phyloP scores from a whole-genome alignment of 1,284 basidiomycete species.

The Thelephora terrestris region DNA sequence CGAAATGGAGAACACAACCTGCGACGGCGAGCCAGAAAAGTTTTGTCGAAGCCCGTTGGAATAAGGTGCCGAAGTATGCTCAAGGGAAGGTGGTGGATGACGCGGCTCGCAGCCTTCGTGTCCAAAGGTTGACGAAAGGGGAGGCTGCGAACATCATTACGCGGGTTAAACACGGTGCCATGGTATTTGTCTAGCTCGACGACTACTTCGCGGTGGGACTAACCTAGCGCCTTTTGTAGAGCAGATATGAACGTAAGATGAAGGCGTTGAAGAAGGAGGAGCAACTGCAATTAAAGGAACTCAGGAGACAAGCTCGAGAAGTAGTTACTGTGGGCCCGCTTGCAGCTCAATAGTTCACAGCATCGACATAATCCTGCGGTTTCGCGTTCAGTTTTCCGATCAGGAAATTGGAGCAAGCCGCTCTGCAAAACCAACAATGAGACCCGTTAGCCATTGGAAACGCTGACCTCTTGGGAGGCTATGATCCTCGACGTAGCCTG shows the following conservation, averaged over 20 bases:
- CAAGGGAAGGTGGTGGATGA: slow-evolving; percentile 11
- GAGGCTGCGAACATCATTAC: slow-evolving; percentile 72
- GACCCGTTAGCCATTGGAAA: no score
- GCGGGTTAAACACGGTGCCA: slow-evolving; percentile 67
- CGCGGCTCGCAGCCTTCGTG: slow-evolving; percentile 6
- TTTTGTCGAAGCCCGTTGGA: slow-evolving; percentile 52
- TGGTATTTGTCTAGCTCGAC: slow-evolving; percentile 29
- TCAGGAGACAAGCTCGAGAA: slow-evolving; percentile 37
- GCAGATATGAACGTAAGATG: slow-evolving; percentile 42
- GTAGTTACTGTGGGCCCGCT: slow-evolving; percentile 53
- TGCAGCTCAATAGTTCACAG: background rate
- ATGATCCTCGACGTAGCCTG: no score
- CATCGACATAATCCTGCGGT: no score
- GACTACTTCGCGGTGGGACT: background rate
- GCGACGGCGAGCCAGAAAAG: slow-evolving; percentile 59
- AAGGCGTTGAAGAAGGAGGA: slow-evolving; percentile 30
- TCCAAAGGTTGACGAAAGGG: slow-evolving; percentile 52
- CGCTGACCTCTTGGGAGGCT: no score
- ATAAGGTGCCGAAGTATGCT: slow-evolving; percentile 23
- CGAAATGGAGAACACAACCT: slow-evolving; percentile 62
- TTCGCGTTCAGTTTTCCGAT: no score
- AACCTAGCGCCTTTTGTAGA: background rate
- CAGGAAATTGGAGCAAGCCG: no score
- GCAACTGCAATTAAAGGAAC: slow-evolving; percentile 34
- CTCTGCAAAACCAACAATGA: no score